Evolutionary conservation across 768 basidiomycete species (phyloP).

Genomic region (Flagelloscypha sp.): DNA sequence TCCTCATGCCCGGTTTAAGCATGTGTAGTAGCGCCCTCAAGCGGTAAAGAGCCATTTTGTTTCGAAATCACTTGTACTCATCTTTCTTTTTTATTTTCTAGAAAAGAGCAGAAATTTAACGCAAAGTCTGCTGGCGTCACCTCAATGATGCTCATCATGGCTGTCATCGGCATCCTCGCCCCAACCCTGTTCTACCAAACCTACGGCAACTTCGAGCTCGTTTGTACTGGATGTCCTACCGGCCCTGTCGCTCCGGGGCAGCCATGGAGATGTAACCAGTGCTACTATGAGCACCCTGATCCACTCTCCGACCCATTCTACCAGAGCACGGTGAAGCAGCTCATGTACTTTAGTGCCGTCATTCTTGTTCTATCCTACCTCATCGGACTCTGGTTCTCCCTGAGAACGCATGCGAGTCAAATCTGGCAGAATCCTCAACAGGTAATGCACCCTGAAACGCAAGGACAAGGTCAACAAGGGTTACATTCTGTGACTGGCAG

Average conservation of each 20-base stretch:
- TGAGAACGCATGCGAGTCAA: conserved; percentile 94
- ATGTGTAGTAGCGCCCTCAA: conserved; percentile 89
- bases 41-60: too few relatives aligned
- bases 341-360: conserved; percentile 95
- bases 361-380: conserved; percentile 94
- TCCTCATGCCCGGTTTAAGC: conserved; percentile 94
- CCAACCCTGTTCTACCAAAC: conserved; percentile 98
- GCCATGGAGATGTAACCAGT: conserved; percentile 85
- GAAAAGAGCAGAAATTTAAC: conserved; percentile 98
- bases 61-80: too few relatives aligned
- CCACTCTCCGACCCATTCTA: conserved; percentile 94
- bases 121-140: conserved; percentile 99
- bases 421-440: conserved; percentile 99
- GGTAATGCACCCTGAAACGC: conserved; percentile 64
- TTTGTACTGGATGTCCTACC: conserved; percentile 74
- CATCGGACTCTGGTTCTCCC: conserved; percentile 96
- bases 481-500: too few relatives aligned
- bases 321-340: conserved; percentile 85
- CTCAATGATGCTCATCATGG: conserved; percentile 99
- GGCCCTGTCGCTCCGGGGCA: conserved; percentile 26
- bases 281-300: conserved; percentile 92
- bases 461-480: too few relatives aligned
- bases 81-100: too few relatives aligned
- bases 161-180: conserved; percentile 90
- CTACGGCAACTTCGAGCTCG: conserved; percentile 89